Evolutionary conservation across 1,139 yeast species (phyloP).

Genomic region (Blastobotrys apis): DNA sequence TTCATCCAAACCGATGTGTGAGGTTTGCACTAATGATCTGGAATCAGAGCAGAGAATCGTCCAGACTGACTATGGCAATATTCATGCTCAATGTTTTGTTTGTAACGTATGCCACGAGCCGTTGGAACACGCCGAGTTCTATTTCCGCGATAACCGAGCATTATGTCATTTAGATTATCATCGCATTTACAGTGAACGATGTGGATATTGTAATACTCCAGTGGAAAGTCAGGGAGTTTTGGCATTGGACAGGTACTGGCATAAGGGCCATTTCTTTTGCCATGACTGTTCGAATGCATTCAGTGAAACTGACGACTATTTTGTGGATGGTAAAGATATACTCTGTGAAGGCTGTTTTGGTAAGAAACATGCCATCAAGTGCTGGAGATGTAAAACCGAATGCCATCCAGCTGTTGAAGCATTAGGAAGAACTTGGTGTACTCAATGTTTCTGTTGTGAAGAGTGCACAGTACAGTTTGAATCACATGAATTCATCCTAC

Average conservation of each 20-base stretch:
- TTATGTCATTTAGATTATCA: conserved; percentile 37
- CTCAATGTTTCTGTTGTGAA: conserved; percentile 34
- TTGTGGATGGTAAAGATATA: conserved; percentile 27
- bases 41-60: conserved; percentile 24
- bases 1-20: no score
- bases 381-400: conserved; percentile 35
- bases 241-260: conserved; percentile 34
- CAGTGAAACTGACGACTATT: conserved; percentile 25
- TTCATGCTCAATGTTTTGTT: conserved; percentile 33
- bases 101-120: conserved; percentile 31
- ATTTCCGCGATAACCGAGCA: conserved; percentile 22
- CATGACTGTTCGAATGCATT: conserved; percentile 32
- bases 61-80: conserved; percentile 26
- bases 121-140: conserved; percentile 35
- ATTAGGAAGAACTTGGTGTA: conserved; percentile 34
- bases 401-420: conserved; percentile 29
- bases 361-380: conserved; percentile 29
- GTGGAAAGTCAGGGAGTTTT: conserved; percentile 32
- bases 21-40: conserved; percentile 22
- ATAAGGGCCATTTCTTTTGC: conserved; percentile 36
- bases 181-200: conserved; percentile 32
- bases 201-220: conserved; percentile 34
- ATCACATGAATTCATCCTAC: conserved; percentile 31
- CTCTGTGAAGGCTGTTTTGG: conserved; percentile 31
- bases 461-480: conserved; percentile 30